Evolutionary conservation across 805 yeast genomes (phyloP).

Genomic region (Saccharomyces eubayanus): DNA sequence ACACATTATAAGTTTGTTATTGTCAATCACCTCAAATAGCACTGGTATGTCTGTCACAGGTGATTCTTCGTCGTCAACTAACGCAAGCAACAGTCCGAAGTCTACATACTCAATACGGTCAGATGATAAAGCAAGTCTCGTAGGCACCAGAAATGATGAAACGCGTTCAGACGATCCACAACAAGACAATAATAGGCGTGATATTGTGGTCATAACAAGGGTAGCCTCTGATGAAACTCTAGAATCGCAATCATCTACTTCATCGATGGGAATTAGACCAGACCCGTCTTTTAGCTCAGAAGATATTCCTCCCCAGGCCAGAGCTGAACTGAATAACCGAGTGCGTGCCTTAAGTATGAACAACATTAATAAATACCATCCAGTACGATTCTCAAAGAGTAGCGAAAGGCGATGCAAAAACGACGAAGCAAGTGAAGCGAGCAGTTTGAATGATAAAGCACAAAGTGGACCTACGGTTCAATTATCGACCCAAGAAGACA

Average conservation of each 20-base stretch:
- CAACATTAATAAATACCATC: neutral
- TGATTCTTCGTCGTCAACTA: neutral
- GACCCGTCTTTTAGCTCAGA: conserved; percentile 5
- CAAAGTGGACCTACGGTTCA: neutral
- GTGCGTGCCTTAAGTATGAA: neutral
- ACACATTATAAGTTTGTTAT: neutral
- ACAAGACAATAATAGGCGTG: neutral
- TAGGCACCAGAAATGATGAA: neutral
- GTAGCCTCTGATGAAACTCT: conserved; percentile 8
- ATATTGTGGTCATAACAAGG: conserved; percentile 4
- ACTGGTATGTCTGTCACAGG: neutral
- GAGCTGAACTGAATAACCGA: neutral
- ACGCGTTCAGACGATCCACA: neutral
- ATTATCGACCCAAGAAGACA: neutral
- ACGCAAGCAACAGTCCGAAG: neutral
- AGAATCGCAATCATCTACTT: neutral
- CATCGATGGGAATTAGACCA: conserved; percentile 10
- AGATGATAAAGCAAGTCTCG: neutral
- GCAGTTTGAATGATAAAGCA: neutral
- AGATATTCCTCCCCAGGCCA: neutral
- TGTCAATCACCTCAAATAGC: neutral
- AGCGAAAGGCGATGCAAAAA: neutral
- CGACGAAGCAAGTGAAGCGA: neutral
- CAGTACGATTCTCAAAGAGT: neutral
- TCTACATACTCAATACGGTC: neutral